Base-by-base conservation (phyloP, 2,329 filamentous ascomycete species). In the Trichoderma cornu-damae region DNA sequence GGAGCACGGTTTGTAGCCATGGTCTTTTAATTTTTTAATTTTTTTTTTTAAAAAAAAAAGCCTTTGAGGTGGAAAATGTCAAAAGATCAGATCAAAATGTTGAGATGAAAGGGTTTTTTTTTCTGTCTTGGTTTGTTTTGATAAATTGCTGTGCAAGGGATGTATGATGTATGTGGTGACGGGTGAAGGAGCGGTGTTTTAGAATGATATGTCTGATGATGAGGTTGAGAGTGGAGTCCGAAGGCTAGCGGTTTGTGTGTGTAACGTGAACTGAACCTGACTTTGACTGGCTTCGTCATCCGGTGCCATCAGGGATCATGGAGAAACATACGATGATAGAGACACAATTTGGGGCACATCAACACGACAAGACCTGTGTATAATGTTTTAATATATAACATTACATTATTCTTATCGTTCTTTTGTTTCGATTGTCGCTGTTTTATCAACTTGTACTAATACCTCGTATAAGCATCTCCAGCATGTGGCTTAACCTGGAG, bases 141-240 rank as follows among this genome's bases (percentile, higher is more conserved):
- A 7, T 42, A 8, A 18, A 16, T 26, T 40, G 6, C 22, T 28
- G 6, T 3, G 24, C n/a, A 40, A 16, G 6, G n/a, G n/a, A n/a
- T n/a, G n/a, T n/a, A n/a, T n/a, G n/a, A n/a, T n/a, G n/a, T n/a
- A n/a, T n/a, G n/a, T n/a, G n/a, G n/a, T n/a, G n/a, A n/a, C n/a
- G n/a, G 48, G 24, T 26, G 7, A 16, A 6, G 14, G 30, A n/a
- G 49, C 14, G 26, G 14, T 22, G 38, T 22, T 22, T 32, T 14
- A 12, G 28, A 14, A 40, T 26, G 24, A 14, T 11, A 35, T n/a
- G n/a, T n/a, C n/a, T n/a, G n/a, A n/a, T 52, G 44, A 48, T 48
- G 53, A 24, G 22, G 40, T 56, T 32, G 53, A 56, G 38, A 52
- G 49, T 52, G 49, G 49, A 52, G 49, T 24, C 40, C 18, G 38